A percentile compares a stretch with the other conserved stretches of the same genome.
Evolutionary conservation across 2,329 filamentous ascomycete species (phyloP).

Genomic region (Fonsecaea pedrosoi): DNA sequence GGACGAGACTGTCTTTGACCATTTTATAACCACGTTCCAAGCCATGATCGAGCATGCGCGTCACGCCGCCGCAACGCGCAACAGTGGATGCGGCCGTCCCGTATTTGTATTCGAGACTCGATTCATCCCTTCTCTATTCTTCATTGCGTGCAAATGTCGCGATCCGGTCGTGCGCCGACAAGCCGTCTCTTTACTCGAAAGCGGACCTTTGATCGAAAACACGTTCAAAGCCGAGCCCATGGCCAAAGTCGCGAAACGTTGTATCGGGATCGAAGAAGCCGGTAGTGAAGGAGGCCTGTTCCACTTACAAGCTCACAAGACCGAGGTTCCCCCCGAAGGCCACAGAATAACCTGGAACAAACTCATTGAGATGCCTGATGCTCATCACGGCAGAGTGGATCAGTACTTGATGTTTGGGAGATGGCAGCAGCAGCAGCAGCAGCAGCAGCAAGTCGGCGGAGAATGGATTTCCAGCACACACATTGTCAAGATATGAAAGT

Average conservation of each 20-base stretch:
- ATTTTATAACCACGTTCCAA: constrained; percentile 18
- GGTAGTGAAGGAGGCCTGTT: constrained; percentile 19
- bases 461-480: neutral
- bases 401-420: constrained; percentile 16
- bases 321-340: constrained; percentile 9
- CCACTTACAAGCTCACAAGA: neutral
- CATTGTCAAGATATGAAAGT: neutral
- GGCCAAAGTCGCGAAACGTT: constrained; percentile 21
- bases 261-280: constrained; percentile 29
- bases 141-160: constrained; percentile 28
- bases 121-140: constrained; percentile 27
- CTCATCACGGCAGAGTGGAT: neutral
- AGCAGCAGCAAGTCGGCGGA: neutral
- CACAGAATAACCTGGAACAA: constrained; percentile 15
- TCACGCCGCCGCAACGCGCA: constrained; percentile 2
- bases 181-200: constrained; percentile 21
- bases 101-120: constrained; percentile 29
- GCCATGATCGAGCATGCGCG: constrained; percentile 19
- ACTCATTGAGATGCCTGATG: constrained; percentile 9
- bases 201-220: constrained; percentile 21
- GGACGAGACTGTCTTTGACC: constrained; percentile 13
- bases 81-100: constrained; percentile 5
- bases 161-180: constrained; percentile 31
- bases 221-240: constrained; percentile 23
- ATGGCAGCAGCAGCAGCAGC: constrained; percentile 20